A percentile compares a stretch with the other conserved stretches of the same genome.
phyloP scores from a whole-genome alignment of 2,329 filamentous ascomycete species.

The Colletotrichum sp. region DNA sequence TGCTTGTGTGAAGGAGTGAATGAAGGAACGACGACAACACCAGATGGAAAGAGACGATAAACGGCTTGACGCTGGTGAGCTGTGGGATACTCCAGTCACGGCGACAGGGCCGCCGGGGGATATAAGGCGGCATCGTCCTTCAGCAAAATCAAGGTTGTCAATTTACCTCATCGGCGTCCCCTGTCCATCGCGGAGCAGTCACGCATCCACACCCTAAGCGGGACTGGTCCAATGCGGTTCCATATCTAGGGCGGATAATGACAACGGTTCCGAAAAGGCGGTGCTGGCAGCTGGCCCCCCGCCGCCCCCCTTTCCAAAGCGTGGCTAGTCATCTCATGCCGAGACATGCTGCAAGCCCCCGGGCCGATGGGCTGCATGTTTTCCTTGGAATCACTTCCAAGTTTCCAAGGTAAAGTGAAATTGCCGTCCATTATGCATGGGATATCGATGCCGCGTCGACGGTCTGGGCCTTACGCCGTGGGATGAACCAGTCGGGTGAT shows the following conservation, averaged over 20 bases:
- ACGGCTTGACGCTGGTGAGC: not conserved
- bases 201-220: not conserved
- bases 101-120: not conserved
- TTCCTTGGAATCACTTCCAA: slow-evolving; percentile 4
- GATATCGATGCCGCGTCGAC: not conserved
- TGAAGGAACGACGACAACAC: slow-evolving; percentile 5
- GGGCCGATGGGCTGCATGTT: slow-evolving; percentile 4
- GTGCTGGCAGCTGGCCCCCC: not conserved
- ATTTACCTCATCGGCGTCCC: not conserved
- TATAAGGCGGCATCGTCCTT: slow-evolving; percentile 12
- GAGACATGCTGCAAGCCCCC: slow-evolving; percentile 14
- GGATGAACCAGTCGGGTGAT: slow-evolving; percentile 8
- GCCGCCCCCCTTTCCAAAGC: not conserved
- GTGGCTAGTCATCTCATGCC: not conserved
- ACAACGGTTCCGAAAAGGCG: not conserved
- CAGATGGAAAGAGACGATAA: not conserved
- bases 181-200: not conserved
- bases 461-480: not conserved
- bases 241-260: slow-evolving; percentile 18
- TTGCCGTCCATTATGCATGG: not conserved
- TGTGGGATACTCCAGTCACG: not conserved
- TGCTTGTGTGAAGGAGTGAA: slow-evolving; percentile 21
- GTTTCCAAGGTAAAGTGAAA: not conserved
- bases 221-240: slow-evolving; percentile 2
- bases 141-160: not conserved